A percentile compares a stretch with the other conserved stretches of the same genome.
Conservation (phyloP, 306 rosid species). For the Cucumis hystrix region DNA sequence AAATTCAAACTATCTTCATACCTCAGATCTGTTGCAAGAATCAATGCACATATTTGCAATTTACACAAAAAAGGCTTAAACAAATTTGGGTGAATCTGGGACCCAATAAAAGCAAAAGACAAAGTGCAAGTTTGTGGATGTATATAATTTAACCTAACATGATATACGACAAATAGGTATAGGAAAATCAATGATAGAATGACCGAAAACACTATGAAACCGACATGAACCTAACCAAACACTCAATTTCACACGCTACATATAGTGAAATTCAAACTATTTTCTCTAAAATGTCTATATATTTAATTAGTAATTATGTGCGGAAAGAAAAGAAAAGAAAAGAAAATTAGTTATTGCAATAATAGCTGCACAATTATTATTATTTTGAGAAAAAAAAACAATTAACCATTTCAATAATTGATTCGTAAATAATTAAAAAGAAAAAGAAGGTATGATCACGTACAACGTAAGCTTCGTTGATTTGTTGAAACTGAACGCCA, state of each 20-base stretch:
- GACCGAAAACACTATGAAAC: background rate
- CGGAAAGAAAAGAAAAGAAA: no score
- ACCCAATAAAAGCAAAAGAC: background rate
- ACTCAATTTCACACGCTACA: background rate
- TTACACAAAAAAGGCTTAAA: no score
- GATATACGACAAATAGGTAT: background rate
- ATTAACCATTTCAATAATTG: background rate
- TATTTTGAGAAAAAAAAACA: background rate
- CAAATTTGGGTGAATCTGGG: no score
- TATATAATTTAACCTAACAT: no score
- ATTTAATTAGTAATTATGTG: no score
- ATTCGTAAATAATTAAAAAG: background rate
- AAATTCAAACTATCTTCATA: no score
- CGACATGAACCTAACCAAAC: background rate
- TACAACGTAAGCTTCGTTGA: conserved; percentile 92
- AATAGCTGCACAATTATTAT: background rate
- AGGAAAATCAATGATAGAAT: background rate
- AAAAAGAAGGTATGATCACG: background rate
- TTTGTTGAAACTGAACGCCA: conserved; percentile 63
- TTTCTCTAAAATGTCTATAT: no score
- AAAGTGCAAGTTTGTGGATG: background rate
- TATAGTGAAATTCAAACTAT: no score
- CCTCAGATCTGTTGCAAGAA: no score
- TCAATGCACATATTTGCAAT: no score
- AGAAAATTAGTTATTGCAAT: background rate